Evolutionary conservation across 1,284 basidiomycete genomes (phyloP).

Genomic region (Cutaneotrichosporon sp.): DNA sequence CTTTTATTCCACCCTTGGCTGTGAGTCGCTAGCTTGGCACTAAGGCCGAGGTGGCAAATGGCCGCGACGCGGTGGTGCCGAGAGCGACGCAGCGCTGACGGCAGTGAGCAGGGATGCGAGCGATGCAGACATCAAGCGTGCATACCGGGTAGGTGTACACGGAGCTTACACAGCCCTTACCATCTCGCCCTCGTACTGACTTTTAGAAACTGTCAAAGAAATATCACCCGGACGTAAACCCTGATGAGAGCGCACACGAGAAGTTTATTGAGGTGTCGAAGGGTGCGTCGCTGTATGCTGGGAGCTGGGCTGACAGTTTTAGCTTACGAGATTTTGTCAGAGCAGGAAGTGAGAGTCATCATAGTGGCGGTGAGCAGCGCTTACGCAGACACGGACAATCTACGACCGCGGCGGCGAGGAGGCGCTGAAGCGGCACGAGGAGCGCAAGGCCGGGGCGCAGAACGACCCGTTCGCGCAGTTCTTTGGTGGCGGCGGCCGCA

Average conservation of each 20-base stretch:
- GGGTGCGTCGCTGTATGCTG: constrained; percentile 55
- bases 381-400: constrained; percentile 70
- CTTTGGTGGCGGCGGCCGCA: constrained; percentile 69
- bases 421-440: constrained; percentile 71
- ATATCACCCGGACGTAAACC: constrained; percentile 92
- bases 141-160: constrained; percentile 57
- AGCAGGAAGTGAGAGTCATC: constrained; percentile 57
- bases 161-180: too few species aligned
- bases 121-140: constrained; percentile 80
- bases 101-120: constrained; percentile 71
- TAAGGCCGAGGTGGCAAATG: neutral
- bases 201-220: constrained; percentile 80
- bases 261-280: constrained; percentile 84
- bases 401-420: constrained; percentile 92
- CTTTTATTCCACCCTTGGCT: constrained; percentile 47
- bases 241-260: constrained; percentile 70
- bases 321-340: constrained; percentile 92
- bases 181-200: too few species aligned
- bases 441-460: constrained; percentile 67
- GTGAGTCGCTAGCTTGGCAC: constrained; percentile 23
- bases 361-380: neutral
- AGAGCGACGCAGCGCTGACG: constrained; percentile 8
- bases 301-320: constrained; percentile 17
- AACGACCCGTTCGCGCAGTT: constrained; percentile 89
- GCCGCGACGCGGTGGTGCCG: neutral